Evolutionary conservation across 345 rosid species (phyloP).

Genomic region (Eutrema heterophyllum): DNA sequence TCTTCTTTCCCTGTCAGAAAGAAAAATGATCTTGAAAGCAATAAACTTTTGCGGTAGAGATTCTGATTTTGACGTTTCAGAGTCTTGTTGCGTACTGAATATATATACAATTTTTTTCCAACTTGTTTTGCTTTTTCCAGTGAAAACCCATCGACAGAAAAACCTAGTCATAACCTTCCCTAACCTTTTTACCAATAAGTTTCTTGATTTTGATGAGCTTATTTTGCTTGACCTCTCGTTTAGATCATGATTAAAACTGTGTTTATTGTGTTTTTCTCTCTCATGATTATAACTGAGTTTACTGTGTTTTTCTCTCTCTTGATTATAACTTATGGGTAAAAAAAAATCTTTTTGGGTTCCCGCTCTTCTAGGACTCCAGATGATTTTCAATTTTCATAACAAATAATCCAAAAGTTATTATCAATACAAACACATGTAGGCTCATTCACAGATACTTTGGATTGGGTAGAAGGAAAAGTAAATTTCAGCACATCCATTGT

Average conservation of each 20-base stretch:
- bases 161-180: constrained; percentile 33
- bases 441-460: background rate
- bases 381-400: background rate
- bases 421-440: background rate
- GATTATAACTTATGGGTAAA: background rate
- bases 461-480: background rate
- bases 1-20: constrained; percentile 34
- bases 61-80: constrained; percentile 77
- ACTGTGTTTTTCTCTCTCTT: background rate
- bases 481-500: background rate
- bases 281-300: background rate
- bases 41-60: constrained; percentile 45
- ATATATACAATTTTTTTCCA: constrained; percentile 13
- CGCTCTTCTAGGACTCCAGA: background rate
- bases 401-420: background rate
- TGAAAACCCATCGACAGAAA: constrained; percentile 17
- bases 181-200: constrained; percentile 14
- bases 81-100: constrained; percentile 41
- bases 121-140: constrained; percentile 20
- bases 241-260: background rate
- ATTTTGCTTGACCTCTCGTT: background rate
- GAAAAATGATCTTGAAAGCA: constrained; percentile 38
- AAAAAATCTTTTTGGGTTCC: background rate
- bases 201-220: constrained; percentile 5
- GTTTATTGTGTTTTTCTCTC: background rate